phyloP scores from a whole-genome alignment of 1,284 basidiomycete species.

The Apiotrichum mycotoxinovorans region DNA sequence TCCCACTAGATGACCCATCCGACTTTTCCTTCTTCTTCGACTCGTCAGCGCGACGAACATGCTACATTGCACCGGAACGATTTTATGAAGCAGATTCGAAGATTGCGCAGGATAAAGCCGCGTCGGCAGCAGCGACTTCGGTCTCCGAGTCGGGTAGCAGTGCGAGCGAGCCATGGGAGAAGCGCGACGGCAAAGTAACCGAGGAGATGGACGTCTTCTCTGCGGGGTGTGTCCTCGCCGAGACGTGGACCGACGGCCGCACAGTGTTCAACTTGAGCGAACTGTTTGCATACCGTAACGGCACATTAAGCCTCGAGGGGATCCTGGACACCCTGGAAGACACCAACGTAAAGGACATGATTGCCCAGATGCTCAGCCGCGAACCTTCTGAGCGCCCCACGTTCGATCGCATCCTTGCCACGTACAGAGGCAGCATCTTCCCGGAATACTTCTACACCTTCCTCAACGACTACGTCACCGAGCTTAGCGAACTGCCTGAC shows the following conservation, averaged over 20 bases:
- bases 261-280: conserved; percentile 93
- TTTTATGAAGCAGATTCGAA: conserved; percentile 80
- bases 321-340: conserved; percentile 77
- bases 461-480: conserved; percentile 80
- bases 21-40: conserved; percentile 99
- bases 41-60: conserved; percentile 85
- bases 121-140: conserved; percentile 51
- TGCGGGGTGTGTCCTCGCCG: conserved; percentile 90
- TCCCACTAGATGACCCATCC: conserved; percentile 93
- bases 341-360: conserved; percentile 68
- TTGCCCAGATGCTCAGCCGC: conserved; percentile 84
- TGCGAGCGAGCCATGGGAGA: conserved; percentile 48
- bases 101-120: conserved; percentile 59
- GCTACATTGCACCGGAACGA: conserved; percentile 93
- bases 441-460: conserved; percentile 93
- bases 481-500: conserved; percentile 62
- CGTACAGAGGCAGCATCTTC: conserved; percentile 73
- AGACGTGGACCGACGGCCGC: conserved; percentile 92
- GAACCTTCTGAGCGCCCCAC: conserved; percentile 72
- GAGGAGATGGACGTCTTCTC: conserved; percentile 99
- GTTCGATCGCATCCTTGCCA: conserved; percentile 77
- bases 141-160: conserved; percentile 4
- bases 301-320: conserved; percentile 71
- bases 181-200: conserved; percentile 73
- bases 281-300: conserved; percentile 89